Percentiles rank a stretch among this genome's conserved stretches.
Evolutionary conservation across 176 grass and related monocot species (phyloP).

Genomic region (Metroxylon sagu): DNA sequence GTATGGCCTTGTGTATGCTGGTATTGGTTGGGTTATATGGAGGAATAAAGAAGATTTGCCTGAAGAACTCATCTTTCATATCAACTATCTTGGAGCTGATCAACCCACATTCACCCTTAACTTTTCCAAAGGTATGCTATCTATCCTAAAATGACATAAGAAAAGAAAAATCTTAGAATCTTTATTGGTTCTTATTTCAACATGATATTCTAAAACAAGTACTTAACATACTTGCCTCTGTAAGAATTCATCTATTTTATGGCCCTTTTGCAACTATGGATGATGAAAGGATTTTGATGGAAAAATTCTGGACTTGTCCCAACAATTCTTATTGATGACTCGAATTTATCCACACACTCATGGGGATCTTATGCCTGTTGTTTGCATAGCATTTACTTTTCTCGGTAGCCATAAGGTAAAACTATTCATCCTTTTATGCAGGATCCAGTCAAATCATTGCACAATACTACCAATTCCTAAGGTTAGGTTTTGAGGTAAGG

Average conservation of each 20-base stretch:
- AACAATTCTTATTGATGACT: too few species aligned
- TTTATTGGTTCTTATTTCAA: neutral
- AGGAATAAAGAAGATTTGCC: constrained; percentile 56
- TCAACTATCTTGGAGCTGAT: constrained; percentile 95
- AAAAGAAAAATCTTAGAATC: too few species aligned
- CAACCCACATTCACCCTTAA: constrained; percentile 95
- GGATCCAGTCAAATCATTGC: constrained; percentile 88
- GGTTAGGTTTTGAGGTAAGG: constrained; percentile 68
- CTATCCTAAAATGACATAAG: neutral
- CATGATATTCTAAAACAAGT: constrained; percentile 1
- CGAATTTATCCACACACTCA: too few species aligned
- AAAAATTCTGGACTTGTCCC: too few species aligned
- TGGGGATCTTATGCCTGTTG: too few species aligned
- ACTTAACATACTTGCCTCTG: neutral
- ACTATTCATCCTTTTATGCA: constrained; percentile 7
- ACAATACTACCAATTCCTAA: constrained; percentile 87
- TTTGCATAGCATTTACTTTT: too few species aligned
- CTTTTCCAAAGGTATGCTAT: constrained; percentile 72
- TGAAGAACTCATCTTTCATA: constrained; percentile 91
- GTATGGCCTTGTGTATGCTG: constrained; percentile 87
- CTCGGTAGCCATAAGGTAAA: too few species aligned
- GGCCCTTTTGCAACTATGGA: too few species aligned
- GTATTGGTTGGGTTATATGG: constrained; percentile 84
- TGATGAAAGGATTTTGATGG: too few species aligned
- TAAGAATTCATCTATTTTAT: neutral